Evolutionary conservation across 2,329 filamentous ascomycete genomes (phyloP), one percentile per base, ranked within the genome.

Genomic region (Knoxdaviesia capensis): DNA sequence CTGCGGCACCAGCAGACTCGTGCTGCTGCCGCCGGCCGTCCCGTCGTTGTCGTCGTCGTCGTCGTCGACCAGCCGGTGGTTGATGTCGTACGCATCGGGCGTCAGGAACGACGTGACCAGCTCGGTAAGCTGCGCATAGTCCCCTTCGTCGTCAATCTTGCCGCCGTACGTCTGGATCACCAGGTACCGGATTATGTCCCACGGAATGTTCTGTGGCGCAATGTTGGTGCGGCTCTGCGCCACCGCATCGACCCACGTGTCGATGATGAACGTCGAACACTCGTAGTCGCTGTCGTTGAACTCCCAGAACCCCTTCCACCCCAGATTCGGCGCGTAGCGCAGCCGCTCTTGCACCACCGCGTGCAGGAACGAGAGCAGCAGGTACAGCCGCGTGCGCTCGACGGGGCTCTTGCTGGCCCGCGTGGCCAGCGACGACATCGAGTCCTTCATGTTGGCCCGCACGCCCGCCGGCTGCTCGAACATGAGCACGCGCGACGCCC

Each of bases 241-340:
- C 32, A 84, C 76, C 5, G 68, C 68, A 51, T 94, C 85, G 48
- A 94, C 70, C 90, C 90, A 98, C 32, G 80, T 83, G 55, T 98
- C 90, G 50, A 96, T 85, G 49, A 98, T 92, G 59, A 84, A 90
- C 43, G 85, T 84, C 38, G 83, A 94, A 62, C 90, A 98, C 69
- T 98, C 88, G 60, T 96, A 96, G 82, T 98, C 90, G 51, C 87
- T 93, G 60, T 98, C 92, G 56, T 98, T 98, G 60, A 98, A 98
- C 61, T 98, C 92, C 90, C 92, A 98, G 69, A 94, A 94, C 42
- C 86, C 85, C 65, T 93, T 94, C 90, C 90, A 98, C 46, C 90
- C 90, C 43, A 98, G 66, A 44, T 72, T 88, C 1, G 90, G 92
- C 29, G 88, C 87, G 57, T 98, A 98, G 47, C 90, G 80, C 47